Evolutionary conservation across 805 yeast species (phyloP), one percentile per base, ranked within the genome.

Genomic region (Yueomyces sinensis): DNA sequence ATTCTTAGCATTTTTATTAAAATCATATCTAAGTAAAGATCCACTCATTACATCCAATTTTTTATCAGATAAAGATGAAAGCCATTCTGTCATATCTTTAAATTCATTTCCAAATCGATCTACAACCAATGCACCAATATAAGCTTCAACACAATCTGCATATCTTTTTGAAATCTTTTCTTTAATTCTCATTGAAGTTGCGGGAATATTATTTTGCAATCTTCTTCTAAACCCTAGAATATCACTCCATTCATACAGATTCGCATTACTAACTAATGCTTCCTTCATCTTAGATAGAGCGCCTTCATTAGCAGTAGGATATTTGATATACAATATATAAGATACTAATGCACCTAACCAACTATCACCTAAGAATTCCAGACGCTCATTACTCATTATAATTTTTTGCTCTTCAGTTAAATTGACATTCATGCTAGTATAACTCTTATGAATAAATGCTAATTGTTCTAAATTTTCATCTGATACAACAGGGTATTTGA

Each of bases 141-240:
- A 86, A 0, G 95, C 94, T 56, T 87, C 96, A 47, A 86, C 79
- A 2, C 80, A 72, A 61, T 87, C 96, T 0, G 95, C 94, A 49
- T 67, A 68, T 19, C 46, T 35, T 31, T 46, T 47, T 4, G 39
- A 32, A 5, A 78, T 62, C 50, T 82, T 84, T 41, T 68, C 69
- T 37, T 66, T 70, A 4, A 79, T 75, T 25, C 59, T 56, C 27
- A 58, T 49, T 29, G 64, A 59, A 13, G 62, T 47, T 23, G 62
- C 70, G 35, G 70, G 70, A 22, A 66, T 62, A 42, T 66, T 65
- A 38, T 64, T 62, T 35, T 65, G 59, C 39, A 82, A 59, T 35
- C 62, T 60, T 37, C 68, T 61, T 43, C 74, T 75, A 37, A 83
- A 70, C 1, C 76, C 78, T 50, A 87, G 81, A 13, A 61, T 47